These are phyloP conservation scores for Eucalyptus polyanthemos DNA, from an alignment of 345 rosid species.

Conservation along the genomic window DNA sequence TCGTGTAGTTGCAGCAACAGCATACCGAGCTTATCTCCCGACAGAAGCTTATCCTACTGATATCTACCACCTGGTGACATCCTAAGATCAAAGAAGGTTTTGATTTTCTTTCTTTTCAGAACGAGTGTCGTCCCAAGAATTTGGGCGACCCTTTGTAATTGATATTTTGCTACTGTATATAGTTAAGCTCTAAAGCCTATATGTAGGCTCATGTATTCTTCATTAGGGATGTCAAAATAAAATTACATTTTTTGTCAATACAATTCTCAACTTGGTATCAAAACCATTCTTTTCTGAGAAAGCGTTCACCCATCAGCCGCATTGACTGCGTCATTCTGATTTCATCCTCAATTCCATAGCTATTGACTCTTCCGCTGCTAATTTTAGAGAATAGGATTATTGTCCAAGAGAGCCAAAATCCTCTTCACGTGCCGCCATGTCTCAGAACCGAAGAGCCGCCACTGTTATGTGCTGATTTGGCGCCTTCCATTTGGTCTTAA, in stretches of 20 bases:
- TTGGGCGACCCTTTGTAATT: background rate
- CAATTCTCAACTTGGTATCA: too few species aligned
- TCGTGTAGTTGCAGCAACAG: background rate
- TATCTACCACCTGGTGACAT: conserved; percentile 2
- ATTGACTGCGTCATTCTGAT: background rate
- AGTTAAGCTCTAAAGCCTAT: too few species aligned
- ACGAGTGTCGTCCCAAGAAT: background rate
- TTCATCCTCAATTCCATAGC: background rate
- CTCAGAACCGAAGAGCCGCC: background rate
- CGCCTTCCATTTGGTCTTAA: background rate
- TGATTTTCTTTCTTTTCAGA: background rate
- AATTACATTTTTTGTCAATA: too few species aligned
- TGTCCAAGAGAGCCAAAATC: background rate
- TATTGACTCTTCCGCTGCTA: background rate
- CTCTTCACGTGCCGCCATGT: background rate
- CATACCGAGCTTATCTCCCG: conserved; percentile 5
- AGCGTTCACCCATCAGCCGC: background rate
- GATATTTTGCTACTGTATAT: too few species aligned
- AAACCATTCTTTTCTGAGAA: background rate
- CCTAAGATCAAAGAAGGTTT: background rate
- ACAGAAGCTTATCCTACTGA: conserved; percentile 10
- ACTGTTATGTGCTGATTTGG: background rate
- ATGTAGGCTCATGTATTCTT: too few species aligned
- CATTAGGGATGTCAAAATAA: too few species aligned
- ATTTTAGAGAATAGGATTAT: background rate